Base-by-base conservation (phyloP, 768 basidiomycete genomes). In the Strobilomyces dryophilus region DNA sequence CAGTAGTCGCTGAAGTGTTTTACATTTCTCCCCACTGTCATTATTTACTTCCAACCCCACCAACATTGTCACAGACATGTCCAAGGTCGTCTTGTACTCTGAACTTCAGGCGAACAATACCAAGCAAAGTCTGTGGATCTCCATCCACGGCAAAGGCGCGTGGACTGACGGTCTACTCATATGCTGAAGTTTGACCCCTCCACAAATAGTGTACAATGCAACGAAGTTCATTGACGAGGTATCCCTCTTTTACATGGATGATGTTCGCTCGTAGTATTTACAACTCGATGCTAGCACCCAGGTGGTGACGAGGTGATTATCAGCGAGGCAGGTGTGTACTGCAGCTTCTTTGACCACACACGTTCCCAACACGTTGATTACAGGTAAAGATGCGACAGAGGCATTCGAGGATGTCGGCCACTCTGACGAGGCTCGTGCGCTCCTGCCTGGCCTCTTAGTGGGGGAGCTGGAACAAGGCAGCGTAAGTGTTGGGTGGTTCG, bases 391-490 rank as follows among this genome's bases (percentile, higher is more conserved):
- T 69, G 95, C 95, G 21, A 95, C 95, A 32, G 97, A 98, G 66
- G 93, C 97, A 7, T 99, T 99, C 66, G 95, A 98, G 74, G 97
- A 99, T 70, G 95, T 99, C 29, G 97, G 97, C 29, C 97, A 98
- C 80, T 98, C 95, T 1, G 95, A 98, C 62, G 97, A 99, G 74
- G 97, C 97, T 24, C 85, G 97, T 48, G 87, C 78, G 12, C 79
- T 95, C 53, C 79, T 98, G 48, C 82, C 81, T 17, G 84, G 71
- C 59, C 82, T 97, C 80, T 73, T 83, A 39, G 77, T 97, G 47
- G 95, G 95, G 49, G 82, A 89, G 1, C 91, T 95, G 60, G 88
- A 90, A 66, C 76, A 85, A 61, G 77, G 74, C 61, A 77, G 76
- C 45, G 87, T 89, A 67, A 70, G 82, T 75, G 32, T 12, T 10